These are phyloP conservation scores for Oleoguttula mirabilis DNA, from an alignment of 495 filamentous ascomycete genomes.

Conservation along the genomic window DNA sequence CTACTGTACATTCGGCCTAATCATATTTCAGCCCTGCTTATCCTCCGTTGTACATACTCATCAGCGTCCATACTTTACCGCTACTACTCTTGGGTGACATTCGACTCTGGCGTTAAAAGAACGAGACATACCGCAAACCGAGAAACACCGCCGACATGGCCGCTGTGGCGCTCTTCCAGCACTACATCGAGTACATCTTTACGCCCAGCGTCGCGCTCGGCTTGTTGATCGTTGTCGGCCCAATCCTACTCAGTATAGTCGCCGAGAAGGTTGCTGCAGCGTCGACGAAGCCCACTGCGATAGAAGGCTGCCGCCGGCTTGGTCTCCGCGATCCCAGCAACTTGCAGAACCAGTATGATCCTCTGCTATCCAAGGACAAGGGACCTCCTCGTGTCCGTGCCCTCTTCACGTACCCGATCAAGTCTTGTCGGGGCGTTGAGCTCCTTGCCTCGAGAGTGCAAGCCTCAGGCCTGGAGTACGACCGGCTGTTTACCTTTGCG, in stretches of 20 bases:
- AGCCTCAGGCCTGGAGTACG: slow-evolving; percentile 62
- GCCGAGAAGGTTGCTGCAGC: slow-evolving; percentile 4
- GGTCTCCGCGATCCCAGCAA: slow-evolving; percentile 13
- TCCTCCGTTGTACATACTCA: no score
- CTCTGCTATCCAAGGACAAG: neutral
- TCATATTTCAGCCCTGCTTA: no score
- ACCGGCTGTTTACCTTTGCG: slow-evolving; percentile 75
- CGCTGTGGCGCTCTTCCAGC: slow-evolving; percentile 8
- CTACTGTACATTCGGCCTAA: no score
- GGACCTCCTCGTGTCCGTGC: slow-evolving; percentile 45
- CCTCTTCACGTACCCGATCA: slow-evolving; percentile 78
- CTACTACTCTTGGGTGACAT: no score
- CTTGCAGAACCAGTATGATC: slow-evolving; percentile 6
- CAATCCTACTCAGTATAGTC: slow-evolving; percentile 7
- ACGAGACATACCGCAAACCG: no score
- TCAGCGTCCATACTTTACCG: no score
- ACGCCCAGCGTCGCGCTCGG: slow-evolving; percentile 9
- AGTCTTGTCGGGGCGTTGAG: slow-evolving; percentile 75
- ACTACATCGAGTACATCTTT: slow-evolving; percentile 17
- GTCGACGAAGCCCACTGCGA: neutral
- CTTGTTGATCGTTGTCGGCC: slow-evolving; percentile 10
- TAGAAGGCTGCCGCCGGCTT: slow-evolving; percentile 9
- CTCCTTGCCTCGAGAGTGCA: slow-evolving; percentile 53
- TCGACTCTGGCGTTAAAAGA: no score
- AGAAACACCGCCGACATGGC: slow-evolving; percentile 7